Evolutionary conservation across 148 eudicot genomes (phyloP).

Genomic region (Rhododendron griersonianum): DNA sequence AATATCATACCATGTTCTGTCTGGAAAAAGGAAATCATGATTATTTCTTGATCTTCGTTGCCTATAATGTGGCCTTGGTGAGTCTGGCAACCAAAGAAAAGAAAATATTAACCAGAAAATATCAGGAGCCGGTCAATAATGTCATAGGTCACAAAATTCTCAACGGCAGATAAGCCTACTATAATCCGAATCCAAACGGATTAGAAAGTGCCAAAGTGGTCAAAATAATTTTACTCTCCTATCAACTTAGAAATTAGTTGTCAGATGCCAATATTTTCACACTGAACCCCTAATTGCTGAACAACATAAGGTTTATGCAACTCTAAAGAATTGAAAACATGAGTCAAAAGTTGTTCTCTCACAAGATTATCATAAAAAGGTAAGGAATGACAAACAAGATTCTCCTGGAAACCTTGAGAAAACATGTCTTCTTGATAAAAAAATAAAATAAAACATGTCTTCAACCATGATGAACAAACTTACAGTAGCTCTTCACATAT

Average conservation of each 20-base stretch:
- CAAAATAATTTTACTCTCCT: not conserved
- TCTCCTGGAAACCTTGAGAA: not conserved
- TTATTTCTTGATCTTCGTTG: slow-evolving; percentile 12
- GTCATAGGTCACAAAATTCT: not conserved
- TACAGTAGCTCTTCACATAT: not conserved
- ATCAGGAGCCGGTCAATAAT: not conserved
- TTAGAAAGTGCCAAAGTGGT: not conserved
- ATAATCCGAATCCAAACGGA: not conserved
- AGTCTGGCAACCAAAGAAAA: slow-evolving; percentile 17
- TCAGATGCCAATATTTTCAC: not conserved
- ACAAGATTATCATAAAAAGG: not conserved
- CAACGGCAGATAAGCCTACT: not conserved
- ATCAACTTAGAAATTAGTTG: not conserved
- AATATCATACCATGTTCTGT: slow-evolving; percentile 22
- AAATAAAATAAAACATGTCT: not conserved
- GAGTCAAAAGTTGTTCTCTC: not conserved
- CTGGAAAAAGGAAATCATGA: slow-evolving; percentile 16
- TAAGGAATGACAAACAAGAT: not conserved
- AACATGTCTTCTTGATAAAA: too few species aligned
- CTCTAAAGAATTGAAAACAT: not conserved
- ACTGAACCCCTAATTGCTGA: not conserved
- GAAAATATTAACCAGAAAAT: not conserved
- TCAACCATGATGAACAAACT: not conserved
- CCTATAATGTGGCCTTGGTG: slow-evolving; percentile 14
- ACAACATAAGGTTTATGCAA: not conserved